Conservation (phyloP, 495 filamentous ascomycete genomes). For the Aeminium ludgeri region DNA sequence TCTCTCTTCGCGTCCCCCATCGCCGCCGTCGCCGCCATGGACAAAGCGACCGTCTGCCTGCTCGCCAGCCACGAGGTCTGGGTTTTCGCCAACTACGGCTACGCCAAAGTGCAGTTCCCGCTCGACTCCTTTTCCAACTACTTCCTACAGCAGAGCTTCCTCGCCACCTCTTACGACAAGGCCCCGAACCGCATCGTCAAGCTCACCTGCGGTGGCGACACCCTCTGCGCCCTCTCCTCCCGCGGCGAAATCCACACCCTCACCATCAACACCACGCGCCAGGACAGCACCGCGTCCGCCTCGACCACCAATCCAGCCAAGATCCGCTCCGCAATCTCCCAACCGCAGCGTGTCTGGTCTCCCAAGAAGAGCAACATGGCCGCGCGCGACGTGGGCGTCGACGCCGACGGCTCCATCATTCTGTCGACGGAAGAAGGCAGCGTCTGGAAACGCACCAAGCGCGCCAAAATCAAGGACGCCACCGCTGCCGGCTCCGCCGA, state of each 20-base stretch:
- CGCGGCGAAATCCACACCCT: conserved; percentile 77
- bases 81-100: conserved; percentile 86
- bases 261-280: conserved; percentile 46
- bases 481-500: conserved; percentile 33
- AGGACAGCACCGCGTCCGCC: conserved; percentile 39
- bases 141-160: conserved; percentile 48
- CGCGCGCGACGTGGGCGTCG: conserved; percentile 69
- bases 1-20: conserved; percentile 69
- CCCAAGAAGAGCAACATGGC: conserved; percentile 67
- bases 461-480: conserved; percentile 61
- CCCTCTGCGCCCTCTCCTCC: conserved; percentile 68
- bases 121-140: conserved; percentile 50
- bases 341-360: conserved; percentile 66
- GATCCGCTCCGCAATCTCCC: conserved; percentile 57
- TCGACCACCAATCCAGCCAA: conserved; percentile 85
- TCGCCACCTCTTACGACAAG: conserved; percentile 49
- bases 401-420: conserved; percentile 88
- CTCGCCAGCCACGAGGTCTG: conserved; percentile 78
- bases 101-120: conserved; percentile 68
- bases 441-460: conserved; percentile 73
- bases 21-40: conserved; percentile 67
- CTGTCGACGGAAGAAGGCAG: conserved; percentile 81
- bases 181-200: conserved; percentile 49
- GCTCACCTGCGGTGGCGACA: conserved; percentile 70
- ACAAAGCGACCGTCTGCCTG: conserved; percentile 71